A percentile compares a stretch with the other conserved stretches of the same genome.
Evolutionary conservation across 1,284 basidiomycete species (phyloP).

Genomic region (Austroboletus niveus): DNA sequence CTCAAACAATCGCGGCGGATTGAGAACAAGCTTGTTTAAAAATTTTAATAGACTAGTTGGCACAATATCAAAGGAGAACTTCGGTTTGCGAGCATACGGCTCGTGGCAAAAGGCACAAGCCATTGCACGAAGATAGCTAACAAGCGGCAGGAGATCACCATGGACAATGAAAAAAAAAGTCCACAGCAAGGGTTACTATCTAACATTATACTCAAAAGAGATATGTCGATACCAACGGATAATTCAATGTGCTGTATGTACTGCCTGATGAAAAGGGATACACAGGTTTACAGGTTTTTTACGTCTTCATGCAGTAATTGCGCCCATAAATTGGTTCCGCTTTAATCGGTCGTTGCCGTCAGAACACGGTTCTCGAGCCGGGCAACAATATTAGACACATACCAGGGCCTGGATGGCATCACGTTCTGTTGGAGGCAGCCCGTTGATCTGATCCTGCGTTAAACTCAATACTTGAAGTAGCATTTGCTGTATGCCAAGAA

Average conservation of each 20-base stretch:
- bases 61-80: neutral
- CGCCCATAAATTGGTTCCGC: constrained; percentile 52
- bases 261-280: too few species aligned
- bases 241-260: too few species aligned
- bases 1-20: constrained; percentile 66
- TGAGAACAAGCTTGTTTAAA: constrained; percentile 50
- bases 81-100: too few species aligned
- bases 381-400: constrained; percentile 26
- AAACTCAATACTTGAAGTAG: constrained; percentile 84
- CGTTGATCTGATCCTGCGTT: constrained; percentile 85
- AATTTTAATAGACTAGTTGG: constrained; percentile 6
- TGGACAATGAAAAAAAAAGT: too few species aligned
- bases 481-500: constrained; percentile 57
- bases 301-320: constrained; percentile 22
- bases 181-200: too few species aligned
- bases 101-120: neutral
- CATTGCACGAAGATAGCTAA: neutral
- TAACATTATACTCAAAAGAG: too few species aligned
- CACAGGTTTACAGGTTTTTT: neutral
- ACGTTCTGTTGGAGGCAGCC: constrained; percentile 79
- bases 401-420: constrained; percentile 86
- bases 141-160: too few species aligned
- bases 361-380: neutral
- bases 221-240: too few species aligned
- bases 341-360: constrained; percentile 22